A percentile compares a stretch with the other conserved stretches of the same genome.
Conservation (phyloP, 164 flowering plant species). For the Tinospora cordifolia region DNA sequence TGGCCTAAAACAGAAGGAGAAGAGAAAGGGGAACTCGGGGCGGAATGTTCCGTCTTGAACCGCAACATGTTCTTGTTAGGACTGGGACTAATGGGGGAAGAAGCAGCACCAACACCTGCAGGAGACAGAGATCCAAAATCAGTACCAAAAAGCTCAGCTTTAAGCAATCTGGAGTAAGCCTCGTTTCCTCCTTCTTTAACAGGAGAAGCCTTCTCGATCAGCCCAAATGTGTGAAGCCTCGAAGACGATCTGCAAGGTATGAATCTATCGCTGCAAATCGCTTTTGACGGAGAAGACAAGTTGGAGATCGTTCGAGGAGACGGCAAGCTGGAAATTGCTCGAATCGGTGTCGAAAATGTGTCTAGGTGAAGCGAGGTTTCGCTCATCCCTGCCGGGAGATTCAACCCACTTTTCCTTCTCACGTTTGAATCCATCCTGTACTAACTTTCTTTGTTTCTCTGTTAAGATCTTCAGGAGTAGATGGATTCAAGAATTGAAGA, state of each 20-base stretch:
- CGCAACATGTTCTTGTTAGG: conserved; percentile 84
- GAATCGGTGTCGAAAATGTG: conserved; percentile 31
- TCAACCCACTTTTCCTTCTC: conserved; percentile 53
- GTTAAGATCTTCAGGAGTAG: background rate
- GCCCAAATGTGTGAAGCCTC: conserved; percentile 74
- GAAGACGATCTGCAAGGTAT: conserved; percentile 95
- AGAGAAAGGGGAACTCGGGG: conserved; percentile 65
- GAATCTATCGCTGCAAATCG: conserved; percentile 77
- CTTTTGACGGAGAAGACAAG: conserved; percentile 49
- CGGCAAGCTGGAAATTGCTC: conserved; percentile 38
- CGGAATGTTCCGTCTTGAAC: conserved; percentile 74
- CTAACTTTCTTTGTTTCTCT: background rate
- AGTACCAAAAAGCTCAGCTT: conserved; percentile 76
- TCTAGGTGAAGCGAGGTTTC: conserved; percentile 55
- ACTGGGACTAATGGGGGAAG: conserved; percentile 74
- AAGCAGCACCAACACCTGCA: conserved; percentile 42
- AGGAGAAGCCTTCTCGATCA: conserved; percentile 74
- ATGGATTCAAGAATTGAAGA: background rate
- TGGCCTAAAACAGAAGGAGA: conserved; percentile 57
- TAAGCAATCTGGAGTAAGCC: conserved; percentile 62
- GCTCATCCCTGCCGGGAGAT: conserved; percentile 84
- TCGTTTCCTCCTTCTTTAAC: conserved; percentile 80
- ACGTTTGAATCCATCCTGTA: conserved; percentile 47
- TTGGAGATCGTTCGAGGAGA: conserved; percentile 40
- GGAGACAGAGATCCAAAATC: conserved; percentile 65